These are phyloP conservation scores for Murraya paniculata DNA, from an alignment of 345 rosid species.

Conservation along the genomic window DNA sequence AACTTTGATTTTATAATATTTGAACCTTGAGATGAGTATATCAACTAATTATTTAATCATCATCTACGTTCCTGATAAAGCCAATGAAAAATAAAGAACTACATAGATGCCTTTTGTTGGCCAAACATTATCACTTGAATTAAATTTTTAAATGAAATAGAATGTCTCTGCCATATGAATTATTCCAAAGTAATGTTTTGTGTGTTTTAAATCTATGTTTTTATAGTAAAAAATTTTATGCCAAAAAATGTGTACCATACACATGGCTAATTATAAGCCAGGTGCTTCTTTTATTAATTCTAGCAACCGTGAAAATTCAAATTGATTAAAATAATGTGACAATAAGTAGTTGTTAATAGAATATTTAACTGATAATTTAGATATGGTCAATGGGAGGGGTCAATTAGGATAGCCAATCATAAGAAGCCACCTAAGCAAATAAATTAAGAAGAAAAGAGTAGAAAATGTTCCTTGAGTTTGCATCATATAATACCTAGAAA, in stretches of 20 bases:
- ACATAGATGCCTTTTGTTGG: not conserved
- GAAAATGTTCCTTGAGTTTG: not conserved
- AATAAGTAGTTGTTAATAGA: not conserved
- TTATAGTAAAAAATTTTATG: not conserved
- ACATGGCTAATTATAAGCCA: slow-evolving; percentile 1
- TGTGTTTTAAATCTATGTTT: not conserved
- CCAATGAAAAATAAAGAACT: not conserved
- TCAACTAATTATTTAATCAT: not conserved
- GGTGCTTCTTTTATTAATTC: not conserved
- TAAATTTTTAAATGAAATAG: not conserved
- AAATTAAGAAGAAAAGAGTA: not conserved
- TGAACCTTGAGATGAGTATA: not conserved
- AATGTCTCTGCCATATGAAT: not conserved
- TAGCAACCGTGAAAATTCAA: not conserved
- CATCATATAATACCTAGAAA: not conserved
- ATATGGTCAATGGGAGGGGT: not conserved
- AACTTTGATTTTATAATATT: not conserved
- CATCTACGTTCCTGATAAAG: not conserved
- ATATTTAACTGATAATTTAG: not conserved
- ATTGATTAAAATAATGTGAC: not conserved
- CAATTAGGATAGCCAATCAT: not conserved
- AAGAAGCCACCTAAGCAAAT: not conserved
- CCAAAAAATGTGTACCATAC: not conserved
- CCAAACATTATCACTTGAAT: not conserved
- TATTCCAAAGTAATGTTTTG: not conserved